These are phyloP conservation scores for Taiwanofungus camphoratus DNA, from an alignment of 1,284 basidiomycete species.

Conservation along the genomic window DNA sequence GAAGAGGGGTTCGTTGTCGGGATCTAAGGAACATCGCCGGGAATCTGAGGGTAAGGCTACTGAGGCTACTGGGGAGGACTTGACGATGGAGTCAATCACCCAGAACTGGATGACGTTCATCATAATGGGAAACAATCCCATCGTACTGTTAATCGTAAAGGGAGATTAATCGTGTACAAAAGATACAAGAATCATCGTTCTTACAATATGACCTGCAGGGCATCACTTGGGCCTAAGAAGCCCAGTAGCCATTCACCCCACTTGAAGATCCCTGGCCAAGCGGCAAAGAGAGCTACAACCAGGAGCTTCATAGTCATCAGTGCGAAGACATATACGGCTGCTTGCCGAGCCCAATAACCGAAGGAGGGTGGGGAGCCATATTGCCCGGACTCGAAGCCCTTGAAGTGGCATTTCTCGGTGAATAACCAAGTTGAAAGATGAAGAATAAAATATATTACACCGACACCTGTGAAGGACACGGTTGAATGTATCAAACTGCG, in stretches of 20 bases:
- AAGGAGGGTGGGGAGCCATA: slow-evolving; percentile 79
- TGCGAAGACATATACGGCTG: slow-evolving; percentile 79
- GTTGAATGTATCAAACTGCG: slow-evolving; percentile 4
- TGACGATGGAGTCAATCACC: slow-evolving; percentile 85
- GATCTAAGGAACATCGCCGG: slow-evolving; percentile 24
- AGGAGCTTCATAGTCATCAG: slow-evolving; percentile 89
- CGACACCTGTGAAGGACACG: slow-evolving; percentile 57
- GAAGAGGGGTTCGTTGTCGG: slow-evolving; percentile 53
- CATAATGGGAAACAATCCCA: slow-evolving; percentile 89
- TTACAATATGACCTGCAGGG: slow-evolving; percentile 80
- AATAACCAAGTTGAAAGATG: slow-evolving; percentile 66
- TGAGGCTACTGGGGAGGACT: slow-evolving; percentile 37
- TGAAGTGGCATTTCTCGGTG: slow-evolving; percentile 56
- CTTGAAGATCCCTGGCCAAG: slow-evolving; percentile 68
- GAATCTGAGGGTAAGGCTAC: slow-evolving; percentile 35
- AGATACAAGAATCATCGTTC: slow-evolving; percentile 25
- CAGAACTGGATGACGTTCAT: slow-evolving; percentile 93
- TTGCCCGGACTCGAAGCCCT: slow-evolving; percentile 82
- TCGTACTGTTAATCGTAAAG: slow-evolving; percentile 55
- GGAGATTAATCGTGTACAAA: slow-evolving; percentile 5
- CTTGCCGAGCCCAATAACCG: slow-evolving; percentile 78
- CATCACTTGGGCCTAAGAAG: slow-evolving; percentile 67
- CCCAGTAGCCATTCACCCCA: slow-evolving; percentile 80
- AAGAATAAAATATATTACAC: slow-evolving; percentile 78
- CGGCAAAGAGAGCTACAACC: slow-evolving; percentile 69